Base-by-base conservation (phyloP, 2,329 filamentous ascomycete species). In the Thielaviopsis cerberus region DNA sequence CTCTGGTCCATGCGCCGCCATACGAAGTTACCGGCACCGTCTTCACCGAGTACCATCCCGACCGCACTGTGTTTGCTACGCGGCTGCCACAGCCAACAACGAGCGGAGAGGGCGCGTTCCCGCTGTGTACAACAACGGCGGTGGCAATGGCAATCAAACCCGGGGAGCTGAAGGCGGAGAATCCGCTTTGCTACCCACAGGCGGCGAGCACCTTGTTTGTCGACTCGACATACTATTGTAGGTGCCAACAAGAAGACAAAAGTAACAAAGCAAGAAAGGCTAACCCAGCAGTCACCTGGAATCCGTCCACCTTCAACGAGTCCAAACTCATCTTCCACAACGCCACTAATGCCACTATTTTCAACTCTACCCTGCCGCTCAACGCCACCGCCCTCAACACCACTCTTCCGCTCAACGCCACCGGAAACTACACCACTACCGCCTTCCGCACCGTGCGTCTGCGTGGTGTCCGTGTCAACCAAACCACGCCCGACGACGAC, bases 281-380 rank as follows among this genome's bases (percentile, higher is more conserved):
- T n/a, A n/a, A 20, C 27, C 3, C 26, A 3, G 7, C 53, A 80
- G 78, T 81, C 57, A 79, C 76, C 26, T 81, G 78, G 77, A 77
- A 81, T 62, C 69, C 76, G 24, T 67, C 71, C 55, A 76, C 70
- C 67, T 79, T 77, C 69, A 69, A 70, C 63, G 65, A 68, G 53
- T 67, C 69, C 58, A 71, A 55, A 25, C 20, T 72, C 63, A 69
- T 68, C 24, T 71, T 69, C 52, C 57, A 63, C 24, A 62, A 60
- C 52, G 55, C 55, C 52, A 56, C 59, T n/a, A 52, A 71, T 22
- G 23, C 22, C n/a, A 55, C 53, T 15, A 25, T 48, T 25, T 51
- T 34, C n/a, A 58, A 53, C 25, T 30, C 56, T 7, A 54, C 56
- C 13, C 23, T 50, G 10, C 17, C 54, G 17, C 53, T 55, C 7